phyloP scores from a whole-genome alignment of 225 moss, liverwort and hornwort species.

The Takakia lepidozioides region DNA sequence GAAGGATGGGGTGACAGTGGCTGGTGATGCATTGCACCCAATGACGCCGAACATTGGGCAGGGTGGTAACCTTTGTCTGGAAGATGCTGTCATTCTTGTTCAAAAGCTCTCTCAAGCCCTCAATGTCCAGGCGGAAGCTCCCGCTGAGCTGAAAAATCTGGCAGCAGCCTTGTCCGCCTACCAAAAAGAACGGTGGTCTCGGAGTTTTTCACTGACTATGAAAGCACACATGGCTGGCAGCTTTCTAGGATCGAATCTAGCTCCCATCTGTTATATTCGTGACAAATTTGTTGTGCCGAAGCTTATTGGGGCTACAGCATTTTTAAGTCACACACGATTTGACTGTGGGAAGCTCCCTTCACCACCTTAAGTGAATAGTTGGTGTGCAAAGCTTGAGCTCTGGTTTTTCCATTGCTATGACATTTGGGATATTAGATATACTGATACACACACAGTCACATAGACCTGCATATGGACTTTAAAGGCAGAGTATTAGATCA shows the following conservation, averaged over 20 bases:
- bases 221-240: conserved; percentile 30
- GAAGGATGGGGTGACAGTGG: conserved; percentile 28
- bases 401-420: too few relatives aligned
- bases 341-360: too few relatives aligned
- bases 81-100: conserved; percentile 31
- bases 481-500: too few relatives aligned
- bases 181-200: conserved; percentile 44
- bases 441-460: too few relatives aligned
- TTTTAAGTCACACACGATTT: too few relatives aligned
- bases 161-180: conserved; percentile 19
- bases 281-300: too few relatives aligned
- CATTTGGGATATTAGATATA: too few relatives aligned
- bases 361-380: too few relatives aligned
- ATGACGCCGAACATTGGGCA: conserved; percentile 52
- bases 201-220: conserved; percentile 39
- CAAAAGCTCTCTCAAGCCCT: conserved; percentile 36
- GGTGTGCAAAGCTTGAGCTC: too few relatives aligned
- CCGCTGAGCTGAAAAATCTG: background rate
- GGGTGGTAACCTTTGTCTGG: conserved; percentile 38
- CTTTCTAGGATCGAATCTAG: conserved; percentile 21
- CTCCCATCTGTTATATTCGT: conserved; percentile 28
- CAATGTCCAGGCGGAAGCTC: background rate
- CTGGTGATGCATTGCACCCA: conserved; percentile 44
- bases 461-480: too few relatives aligned
- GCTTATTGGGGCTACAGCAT: too few relatives aligned